Base-by-base conservation (phyloP, 139 green algal genomes). In the Klebsormidium nitens region DNA sequence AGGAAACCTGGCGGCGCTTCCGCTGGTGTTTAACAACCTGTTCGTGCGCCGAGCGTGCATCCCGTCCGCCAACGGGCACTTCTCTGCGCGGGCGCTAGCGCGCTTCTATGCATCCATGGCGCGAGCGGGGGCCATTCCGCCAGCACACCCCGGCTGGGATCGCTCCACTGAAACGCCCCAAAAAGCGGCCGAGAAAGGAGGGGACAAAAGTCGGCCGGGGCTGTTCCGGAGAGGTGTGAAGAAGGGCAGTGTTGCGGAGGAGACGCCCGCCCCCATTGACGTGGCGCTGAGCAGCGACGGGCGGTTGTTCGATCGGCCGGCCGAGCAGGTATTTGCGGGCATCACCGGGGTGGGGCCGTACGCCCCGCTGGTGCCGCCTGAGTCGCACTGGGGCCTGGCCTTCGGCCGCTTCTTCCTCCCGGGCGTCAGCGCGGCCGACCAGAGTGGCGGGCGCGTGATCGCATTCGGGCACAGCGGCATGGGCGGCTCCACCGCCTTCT, bases 1-100 rank as follows among this genome's bases (percentile, higher is more conserved):
- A 17, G 44, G 44, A 52, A 17, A 17, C 44, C 14, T 14, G 14
- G 44, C 14, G 32, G 23, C 56, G 31, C 19, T 76, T 35, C 64
- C 63, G 2, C 36, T 69, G n/a, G 11, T 74, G 5, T 85, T 85
- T 72, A 85, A 85, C 78, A 71, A 69, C 56, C 68, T 67, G 26
- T 59, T 64, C 48, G 31, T 85, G 23, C 66, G 79, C n/a, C 46
- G 76, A 2, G 77, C 79, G 2, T 36, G 42, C 40, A 66, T 85
- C 35, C 79, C 79, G 1, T 59, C 77, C 28, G 79, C 79, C 56
- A 85, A 85, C 70, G 72, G 78, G 17, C 79, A 85, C 66, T 77
- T 85, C 40, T 82, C 79, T 34, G 79, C 79, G 4, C 39, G 57
- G 6, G 79, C 78, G 6, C 48, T 85, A 2, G 77, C 77, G 17